These are phyloP conservation scores for Scedosporium boydii DNA, from an alignment of 2,329 filamentous ascomycete genomes.

Conservation along the genomic window DNA sequence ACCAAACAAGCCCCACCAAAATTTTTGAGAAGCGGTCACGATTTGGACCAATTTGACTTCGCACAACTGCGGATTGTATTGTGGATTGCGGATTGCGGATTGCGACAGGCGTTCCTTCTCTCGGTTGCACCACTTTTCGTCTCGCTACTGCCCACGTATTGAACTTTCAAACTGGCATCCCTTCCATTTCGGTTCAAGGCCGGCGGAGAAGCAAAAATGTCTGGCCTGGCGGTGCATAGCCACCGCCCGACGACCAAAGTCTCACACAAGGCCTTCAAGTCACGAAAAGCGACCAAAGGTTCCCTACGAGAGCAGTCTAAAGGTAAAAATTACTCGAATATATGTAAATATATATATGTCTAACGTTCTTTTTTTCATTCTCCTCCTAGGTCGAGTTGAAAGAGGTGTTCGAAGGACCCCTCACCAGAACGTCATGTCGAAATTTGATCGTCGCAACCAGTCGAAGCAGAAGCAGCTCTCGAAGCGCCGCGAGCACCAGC, in stretches of 20 bases:
- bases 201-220: constrained; percentile 63
- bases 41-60: not conserved
- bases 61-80: not conserved
- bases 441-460: constrained; percentile 90
- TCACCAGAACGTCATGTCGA: constrained; percentile 95
- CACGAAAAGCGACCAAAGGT: constrained; percentile 80
- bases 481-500: constrained; percentile 76
- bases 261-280: constrained; percentile 85
- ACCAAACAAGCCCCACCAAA: constrained; percentile 1
- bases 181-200: constrained; percentile 85
- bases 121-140: not conserved
- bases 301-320: constrained; percentile 77
- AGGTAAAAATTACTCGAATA: constrained; percentile 43
- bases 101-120: not conserved
- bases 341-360: not conserved
- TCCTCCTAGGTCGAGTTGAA: constrained; percentile 64
- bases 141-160: not conserved
- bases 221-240: constrained; percentile 61
- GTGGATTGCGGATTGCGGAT: not conserved
- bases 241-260: constrained; percentile 90
- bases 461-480: constrained; percentile 78
- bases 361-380: not conserved
- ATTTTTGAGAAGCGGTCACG: constrained; percentile 1
- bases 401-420: constrained; percentile 73
- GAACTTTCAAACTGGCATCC: constrained; percentile 47